phyloP scores from a whole-genome alignment of 2,329 filamentous ascomycete species.

The Pyrenophora tritici-repentis region DNA sequence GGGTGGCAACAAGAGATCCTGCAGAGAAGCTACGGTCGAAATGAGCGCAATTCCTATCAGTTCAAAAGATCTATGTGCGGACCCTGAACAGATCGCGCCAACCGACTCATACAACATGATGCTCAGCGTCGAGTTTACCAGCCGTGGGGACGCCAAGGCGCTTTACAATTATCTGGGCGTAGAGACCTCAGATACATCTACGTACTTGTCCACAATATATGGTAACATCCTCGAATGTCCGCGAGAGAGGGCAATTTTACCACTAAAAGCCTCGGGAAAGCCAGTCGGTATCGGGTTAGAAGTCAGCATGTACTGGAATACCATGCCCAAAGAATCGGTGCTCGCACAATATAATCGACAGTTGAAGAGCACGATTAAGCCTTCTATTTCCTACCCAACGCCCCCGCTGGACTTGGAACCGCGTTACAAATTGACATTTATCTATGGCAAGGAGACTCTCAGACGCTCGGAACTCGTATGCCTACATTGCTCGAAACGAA shows the following conservation, averaged over 20 bases:
- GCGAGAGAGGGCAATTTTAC: conserved; percentile 13
- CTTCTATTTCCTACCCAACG: conserved; percentile 8
- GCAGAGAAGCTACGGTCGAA: conserved; percentile 6
- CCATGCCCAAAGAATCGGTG: conserved; percentile 12
- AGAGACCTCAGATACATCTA: conserved; percentile 5
- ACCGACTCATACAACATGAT: conserved; percentile 13
- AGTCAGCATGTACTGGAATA: conserved; percentile 30
- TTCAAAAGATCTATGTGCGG: conserved; percentile 10
- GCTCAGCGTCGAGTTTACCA: conserved; percentile 28
- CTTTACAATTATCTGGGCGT: conserved; percentile 32
- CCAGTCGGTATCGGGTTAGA: conserved; percentile 29
- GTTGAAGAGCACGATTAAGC: conserved; percentile 6
- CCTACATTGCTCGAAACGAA: conserved; percentile 21
- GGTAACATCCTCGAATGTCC: conserved; percentile 34
- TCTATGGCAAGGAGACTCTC: conserved; percentile 18
- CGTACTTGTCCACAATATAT: conserved; percentile 33
- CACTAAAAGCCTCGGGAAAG: conserved; percentile 10
- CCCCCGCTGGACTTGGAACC: conserved; percentile 19
- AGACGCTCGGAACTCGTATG: conserved; percentile 18
- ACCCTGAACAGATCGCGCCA: not conserved
- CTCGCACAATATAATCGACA: conserved; percentile 33
- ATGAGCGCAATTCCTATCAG: conserved; percentile 28
- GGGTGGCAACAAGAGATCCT: not conserved
- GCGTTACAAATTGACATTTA: conserved; percentile 19
- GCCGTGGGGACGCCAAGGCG: conserved; percentile 23